phyloP scores from a whole-genome alignment of 768 basidiomycete genomes.

The Leccinum truebloodii region DNA sequence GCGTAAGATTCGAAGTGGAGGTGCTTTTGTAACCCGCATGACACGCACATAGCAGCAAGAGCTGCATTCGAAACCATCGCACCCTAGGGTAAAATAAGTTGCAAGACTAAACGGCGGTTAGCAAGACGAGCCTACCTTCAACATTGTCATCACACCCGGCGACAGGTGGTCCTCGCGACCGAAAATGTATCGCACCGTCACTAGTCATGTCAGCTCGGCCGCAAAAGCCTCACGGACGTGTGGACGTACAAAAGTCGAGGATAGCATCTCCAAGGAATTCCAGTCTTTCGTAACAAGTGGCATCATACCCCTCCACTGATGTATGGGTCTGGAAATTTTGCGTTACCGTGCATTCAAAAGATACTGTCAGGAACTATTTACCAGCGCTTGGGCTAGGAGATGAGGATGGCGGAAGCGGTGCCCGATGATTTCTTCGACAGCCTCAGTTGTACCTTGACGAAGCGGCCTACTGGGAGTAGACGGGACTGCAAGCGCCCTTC shows the following conservation, averaged over 20 bases:
- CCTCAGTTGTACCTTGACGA: conserved; percentile 47
- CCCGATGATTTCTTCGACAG: conserved; percentile 65
- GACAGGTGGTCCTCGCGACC: conserved; percentile 60
- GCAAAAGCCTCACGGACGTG: neutral
- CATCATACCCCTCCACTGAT: conserved; percentile 55
- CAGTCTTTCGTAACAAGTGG: conserved; percentile 68
- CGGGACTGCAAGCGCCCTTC: conserved; percentile 46
- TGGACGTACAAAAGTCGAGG: conserved; percentile 71
- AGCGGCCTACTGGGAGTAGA: conserved; percentile 47
- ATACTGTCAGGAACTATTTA: conserved; percentile 33
- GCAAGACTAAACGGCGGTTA: neutral
- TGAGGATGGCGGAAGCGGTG: conserved; percentile 61
- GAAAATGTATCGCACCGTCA: conserved; percentile 73
- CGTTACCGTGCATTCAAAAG: conserved; percentile 10
- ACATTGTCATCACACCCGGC: conserved; percentile 74
- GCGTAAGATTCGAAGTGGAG: conserved; percentile 60
- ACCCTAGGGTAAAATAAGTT: conserved; percentile 44
- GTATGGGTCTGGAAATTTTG: conserved; percentile 59
- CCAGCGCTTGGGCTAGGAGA: conserved; percentile 72
- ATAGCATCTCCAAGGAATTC: conserved; percentile 89
- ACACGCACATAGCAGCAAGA: conserved; percentile 74
- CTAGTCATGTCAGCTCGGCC: conserved; percentile 38
- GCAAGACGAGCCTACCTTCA: conserved; percentile 54
- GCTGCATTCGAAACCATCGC: conserved; percentile 86
- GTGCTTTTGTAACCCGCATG: conserved; percentile 62